A percentile compares a stretch with the other conserved stretches of the same genome.
phyloP scores from a whole-genome alignment of 78 protist species.

The Protostelium mycophagum region DNA sequence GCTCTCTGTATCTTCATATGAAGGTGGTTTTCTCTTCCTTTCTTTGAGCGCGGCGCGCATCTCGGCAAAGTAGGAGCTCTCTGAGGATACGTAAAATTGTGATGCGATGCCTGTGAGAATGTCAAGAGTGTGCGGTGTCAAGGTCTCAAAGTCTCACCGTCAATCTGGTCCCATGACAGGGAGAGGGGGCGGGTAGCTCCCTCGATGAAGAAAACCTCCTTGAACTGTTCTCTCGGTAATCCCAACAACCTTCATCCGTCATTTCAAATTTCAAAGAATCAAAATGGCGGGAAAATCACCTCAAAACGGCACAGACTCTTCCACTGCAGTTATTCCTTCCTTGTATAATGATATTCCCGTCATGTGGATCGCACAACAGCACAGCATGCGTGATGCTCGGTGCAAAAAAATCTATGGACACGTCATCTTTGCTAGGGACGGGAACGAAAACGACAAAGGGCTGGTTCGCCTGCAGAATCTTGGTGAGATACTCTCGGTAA shows the following conservation, averaged over 20 bases:
- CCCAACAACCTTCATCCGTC: neutral
- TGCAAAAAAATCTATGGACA: neutral
- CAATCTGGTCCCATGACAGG: neutral
- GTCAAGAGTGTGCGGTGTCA: too few species aligned
- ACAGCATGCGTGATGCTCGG: neutral
- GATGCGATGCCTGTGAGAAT: neutral
- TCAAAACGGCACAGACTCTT: neutral
- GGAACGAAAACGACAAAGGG: neutral
- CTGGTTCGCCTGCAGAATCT: neutral
- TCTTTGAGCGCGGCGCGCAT: neutral
- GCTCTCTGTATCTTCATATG: neutral
- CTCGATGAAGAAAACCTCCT: neutral
- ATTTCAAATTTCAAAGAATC: too few species aligned
- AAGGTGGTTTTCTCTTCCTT: neutral
- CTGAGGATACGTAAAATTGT: neutral
- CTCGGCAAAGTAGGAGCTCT: neutral
- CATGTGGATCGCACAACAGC: neutral
- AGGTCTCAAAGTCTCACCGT: too few species aligned
- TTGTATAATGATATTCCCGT: neutral
- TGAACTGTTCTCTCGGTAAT: neutral
- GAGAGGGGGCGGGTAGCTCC: neutral
- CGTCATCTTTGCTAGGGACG: neutral
- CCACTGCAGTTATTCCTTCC: neutral
- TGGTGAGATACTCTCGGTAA: neutral
- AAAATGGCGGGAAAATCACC: too few species aligned